Conservation (phyloP, 768 basidiomycete genomes). For the Lactarius sanguifluus region DNA sequence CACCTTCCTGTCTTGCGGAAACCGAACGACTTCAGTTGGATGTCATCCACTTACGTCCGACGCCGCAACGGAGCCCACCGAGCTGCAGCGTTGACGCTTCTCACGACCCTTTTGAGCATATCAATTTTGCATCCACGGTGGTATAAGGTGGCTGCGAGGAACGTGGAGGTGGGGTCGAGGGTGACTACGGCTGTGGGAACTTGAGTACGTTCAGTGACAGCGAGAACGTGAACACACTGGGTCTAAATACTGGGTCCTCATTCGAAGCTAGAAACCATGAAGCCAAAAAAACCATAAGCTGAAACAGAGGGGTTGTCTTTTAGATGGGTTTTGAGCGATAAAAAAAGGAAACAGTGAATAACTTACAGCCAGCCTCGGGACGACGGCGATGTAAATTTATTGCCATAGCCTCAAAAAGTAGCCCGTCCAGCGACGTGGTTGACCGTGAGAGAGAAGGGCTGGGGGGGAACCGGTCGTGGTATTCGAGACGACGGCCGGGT, state of each 20-base stretch:
- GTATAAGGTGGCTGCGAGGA: constrained; percentile 36
- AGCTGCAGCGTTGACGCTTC: constrained; percentile 67
- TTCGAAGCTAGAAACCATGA: no score
- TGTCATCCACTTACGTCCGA: constrained; percentile 60
- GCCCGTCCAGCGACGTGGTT: constrained; percentile 46
- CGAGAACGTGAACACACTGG: constrained; percentile 73
- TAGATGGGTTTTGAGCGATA: not conserved
- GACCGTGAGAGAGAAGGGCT: constrained; percentile 35
- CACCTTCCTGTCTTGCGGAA: constrained; percentile 49
- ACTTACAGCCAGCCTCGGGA: constrained; percentile 42
- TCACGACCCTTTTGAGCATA: constrained; percentile 67
- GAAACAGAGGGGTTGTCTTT: constrained; percentile 14
- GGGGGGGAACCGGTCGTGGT: constrained; percentile 23
- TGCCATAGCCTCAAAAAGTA: constrained; percentile 46
- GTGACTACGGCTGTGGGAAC: constrained; percentile 42
- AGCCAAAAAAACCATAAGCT: not conserved
- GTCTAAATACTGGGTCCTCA: constrained; percentile 41
- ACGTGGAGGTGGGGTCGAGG: not conserved
- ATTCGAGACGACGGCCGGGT: no score
- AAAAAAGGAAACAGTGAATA: constrained; percentile 15
- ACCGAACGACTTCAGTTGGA: constrained; percentile 54
- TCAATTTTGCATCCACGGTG: constrained; percentile 30
- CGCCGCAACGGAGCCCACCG: constrained; percentile 38
- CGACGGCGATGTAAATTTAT: constrained; percentile 28
- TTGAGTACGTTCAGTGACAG: constrained; percentile 64